A percentile compares a stretch with the other conserved stretches of the same genome.
Conservation (phyloP, 1,284 basidiomycete genomes). For the Ceratobasidium sp. region DNA sequence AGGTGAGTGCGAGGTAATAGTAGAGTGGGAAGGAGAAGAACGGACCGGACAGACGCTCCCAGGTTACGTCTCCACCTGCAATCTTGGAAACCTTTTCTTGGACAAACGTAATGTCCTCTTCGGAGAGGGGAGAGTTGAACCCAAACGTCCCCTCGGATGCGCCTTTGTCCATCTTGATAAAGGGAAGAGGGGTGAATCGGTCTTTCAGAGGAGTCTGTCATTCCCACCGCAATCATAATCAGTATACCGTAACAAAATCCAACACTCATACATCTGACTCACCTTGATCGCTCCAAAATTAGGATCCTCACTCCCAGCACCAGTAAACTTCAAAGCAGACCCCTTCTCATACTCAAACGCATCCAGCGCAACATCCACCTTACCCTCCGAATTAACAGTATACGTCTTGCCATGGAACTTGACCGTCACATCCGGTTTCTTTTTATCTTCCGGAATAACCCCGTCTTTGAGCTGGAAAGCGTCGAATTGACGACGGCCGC, state of each 20-base stretch:
- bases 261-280: conserved; percentile 28
- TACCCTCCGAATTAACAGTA: conserved; percentile 75
- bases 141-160: conserved; percentile 63
- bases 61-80: conserved; percentile 71
- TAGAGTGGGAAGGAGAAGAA: conserved; percentile 37
- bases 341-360: conserved; percentile 79
- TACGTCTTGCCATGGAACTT: conserved; percentile 61
- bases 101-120: conserved; percentile 74
- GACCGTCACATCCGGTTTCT: conserved; percentile 55
- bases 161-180: conserved; percentile 75
- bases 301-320: conserved; percentile 68
- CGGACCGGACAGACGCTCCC: conserved; percentile 73
- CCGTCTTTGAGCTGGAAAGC: conserved; percentile 85
- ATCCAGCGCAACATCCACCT: conserved; percentile 68
- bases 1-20: neutral
- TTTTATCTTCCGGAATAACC: conserved; percentile 49
- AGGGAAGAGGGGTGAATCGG: conserved; percentile 79
- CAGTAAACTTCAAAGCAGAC: conserved; percentile 81
- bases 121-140: conserved; percentile 71
- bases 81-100: conserved; percentile 73
- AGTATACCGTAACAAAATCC: conserved; percentile 51
- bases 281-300: conserved; percentile 80
- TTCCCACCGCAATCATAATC: conserved; percentile 29
- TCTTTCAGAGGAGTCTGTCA: conserved; percentile 78
- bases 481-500: conserved; percentile 72